Evolutionary conservation across 495 filamentous ascomycete species (phyloP).

Genomic region (Lentithecium fluviatile): DNA sequence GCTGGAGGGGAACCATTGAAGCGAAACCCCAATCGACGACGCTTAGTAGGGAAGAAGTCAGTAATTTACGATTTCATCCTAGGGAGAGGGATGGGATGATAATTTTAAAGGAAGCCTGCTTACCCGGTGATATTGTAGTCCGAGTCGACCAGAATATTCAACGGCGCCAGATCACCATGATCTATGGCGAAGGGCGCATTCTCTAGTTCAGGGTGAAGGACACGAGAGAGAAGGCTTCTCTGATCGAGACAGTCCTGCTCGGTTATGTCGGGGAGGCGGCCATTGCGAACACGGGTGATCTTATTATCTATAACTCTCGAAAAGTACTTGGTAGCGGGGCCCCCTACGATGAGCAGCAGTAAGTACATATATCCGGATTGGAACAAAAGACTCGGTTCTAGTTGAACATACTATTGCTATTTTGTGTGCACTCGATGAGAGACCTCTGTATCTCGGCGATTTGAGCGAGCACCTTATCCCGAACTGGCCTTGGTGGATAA

Average conservation of each 20-base stretch:
- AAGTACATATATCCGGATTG: too few relatives aligned
- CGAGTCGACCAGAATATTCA: constrained; percentile 12
- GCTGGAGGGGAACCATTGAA: constrained; percentile 12
- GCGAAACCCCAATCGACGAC: constrained; percentile 20
- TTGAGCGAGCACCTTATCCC: constrained; percentile 11
- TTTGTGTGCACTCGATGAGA: constrained; percentile 8
- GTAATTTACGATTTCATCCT: neutral
- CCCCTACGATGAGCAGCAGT: neutral
- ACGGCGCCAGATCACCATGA: constrained; percentile 11
- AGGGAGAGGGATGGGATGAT: too few relatives aligned
- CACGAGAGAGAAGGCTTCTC: constrained; percentile 3
- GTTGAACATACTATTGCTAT: constrained; percentile 2
- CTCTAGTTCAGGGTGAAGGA: constrained; percentile 11
- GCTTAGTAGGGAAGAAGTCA: constrained; percentile 7
- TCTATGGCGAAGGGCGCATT: constrained; percentile 13
- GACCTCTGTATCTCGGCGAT: constrained; percentile 11
- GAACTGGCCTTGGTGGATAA: constrained; percentile 11
- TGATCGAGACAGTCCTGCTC: constrained; percentile 14
- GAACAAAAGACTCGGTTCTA: too few relatives aligned
- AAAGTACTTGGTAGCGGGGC: constrained; percentile 5
- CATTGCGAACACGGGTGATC: neutral
- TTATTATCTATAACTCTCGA: constrained; percentile 2
- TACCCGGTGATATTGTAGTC: constrained; percentile 21
- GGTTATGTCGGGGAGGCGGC: neutral
- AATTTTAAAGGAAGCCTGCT: neutral